Evolutionary conservation across 2,329 filamentous ascomycete genomes (phyloP).

Genomic region (Colletotrichum tamarilloi): DNA sequence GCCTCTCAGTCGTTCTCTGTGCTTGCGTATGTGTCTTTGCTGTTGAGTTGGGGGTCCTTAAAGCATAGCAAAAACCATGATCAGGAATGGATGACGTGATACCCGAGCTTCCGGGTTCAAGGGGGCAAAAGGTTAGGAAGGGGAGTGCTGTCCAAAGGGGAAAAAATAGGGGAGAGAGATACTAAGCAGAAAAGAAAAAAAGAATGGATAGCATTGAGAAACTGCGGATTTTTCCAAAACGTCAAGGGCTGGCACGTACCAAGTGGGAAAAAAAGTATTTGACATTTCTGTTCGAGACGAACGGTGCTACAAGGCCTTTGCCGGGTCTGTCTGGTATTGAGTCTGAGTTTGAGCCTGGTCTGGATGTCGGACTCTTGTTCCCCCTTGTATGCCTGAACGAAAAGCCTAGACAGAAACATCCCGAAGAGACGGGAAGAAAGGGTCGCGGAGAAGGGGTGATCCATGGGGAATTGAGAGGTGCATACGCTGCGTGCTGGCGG

Average conservation of each 20-base stretch:
- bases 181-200: neutral
- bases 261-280: slow-evolving; percentile 7
- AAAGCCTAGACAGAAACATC: slow-evolving; percentile 32
- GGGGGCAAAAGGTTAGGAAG: neutral
- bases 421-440: slow-evolving; percentile 8
- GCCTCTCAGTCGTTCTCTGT: neutral
- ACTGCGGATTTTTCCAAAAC: slow-evolving; percentile 19
- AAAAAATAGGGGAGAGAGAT: too few species aligned
- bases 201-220: neutral
- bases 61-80: slow-evolving; percentile 2
- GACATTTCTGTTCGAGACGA: slow-evolving; percentile 26
- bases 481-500: too few species aligned
- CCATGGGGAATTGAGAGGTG: neutral
- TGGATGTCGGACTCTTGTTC: neutral
- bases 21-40: too few species aligned
- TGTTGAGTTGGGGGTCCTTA: neutral
- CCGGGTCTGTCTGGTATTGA: neutral
- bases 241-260: neutral
- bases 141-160: too few species aligned
- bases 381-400: slow-evolving; percentile 9
- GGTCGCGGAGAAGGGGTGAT: neutral
- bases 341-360: neutral
- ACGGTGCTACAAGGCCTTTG: slow-evolving; percentile 11
- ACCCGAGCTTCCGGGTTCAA: slow-evolving; percentile 28
- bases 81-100: slow-evolving; percentile 20